Percentiles rank a stretch among this genome's conserved stretches.
Evolutionary conservation across 1,139 yeast genomes (phyloP).

Genomic region (Sugiyamaella grinbergsii): DNA sequence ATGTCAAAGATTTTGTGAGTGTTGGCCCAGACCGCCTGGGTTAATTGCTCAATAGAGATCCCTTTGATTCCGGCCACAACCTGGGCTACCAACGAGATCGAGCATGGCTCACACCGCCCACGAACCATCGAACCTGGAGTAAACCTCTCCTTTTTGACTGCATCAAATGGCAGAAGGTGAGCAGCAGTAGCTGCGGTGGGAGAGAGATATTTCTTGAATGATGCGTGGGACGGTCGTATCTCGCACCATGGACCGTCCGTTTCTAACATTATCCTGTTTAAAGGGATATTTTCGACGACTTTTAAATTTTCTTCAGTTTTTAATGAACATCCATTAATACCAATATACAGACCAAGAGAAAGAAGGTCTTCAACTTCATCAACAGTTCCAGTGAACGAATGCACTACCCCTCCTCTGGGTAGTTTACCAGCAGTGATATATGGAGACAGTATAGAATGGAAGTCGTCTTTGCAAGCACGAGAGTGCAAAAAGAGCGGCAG

Average conservation of each 20-base stretch:
- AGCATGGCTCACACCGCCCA: constrained; percentile 90
- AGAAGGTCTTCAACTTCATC: constrained; percentile 59
- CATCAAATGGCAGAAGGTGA: constrained; percentile 56
- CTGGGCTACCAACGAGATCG: constrained; percentile 77
- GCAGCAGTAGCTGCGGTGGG: constrained; percentile 36
- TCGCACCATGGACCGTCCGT: constrained; percentile 99
- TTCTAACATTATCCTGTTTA: constrained; percentile 72
- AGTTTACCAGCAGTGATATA: constrained; percentile 46
- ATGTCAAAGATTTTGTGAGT: constrained; percentile 55
- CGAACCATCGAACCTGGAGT: constrained; percentile 57
- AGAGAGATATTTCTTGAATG: constrained; percentile 54
- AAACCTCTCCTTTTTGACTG: constrained; percentile 65
- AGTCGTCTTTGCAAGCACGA: constrained; percentile 86
- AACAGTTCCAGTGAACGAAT: constrained; percentile 87
- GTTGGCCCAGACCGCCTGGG: constrained; percentile 66
- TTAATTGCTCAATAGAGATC: constrained; percentile 53
- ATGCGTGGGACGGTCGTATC: constrained; percentile 78
- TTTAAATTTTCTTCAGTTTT: constrained; percentile 71
- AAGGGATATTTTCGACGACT: constrained; percentile 68
- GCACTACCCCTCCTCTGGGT: constrained; percentile 70
- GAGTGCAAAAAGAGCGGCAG: constrained; percentile 87
- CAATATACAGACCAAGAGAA: constrained; percentile 65
- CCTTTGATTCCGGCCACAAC: constrained; percentile 65
- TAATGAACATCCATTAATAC: constrained; percentile 91
- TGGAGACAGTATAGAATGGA: constrained; percentile 61